Base-by-base conservation (phyloP, 2,329 filamentous ascomycete species). In the Aspergillus melleus region DNA sequence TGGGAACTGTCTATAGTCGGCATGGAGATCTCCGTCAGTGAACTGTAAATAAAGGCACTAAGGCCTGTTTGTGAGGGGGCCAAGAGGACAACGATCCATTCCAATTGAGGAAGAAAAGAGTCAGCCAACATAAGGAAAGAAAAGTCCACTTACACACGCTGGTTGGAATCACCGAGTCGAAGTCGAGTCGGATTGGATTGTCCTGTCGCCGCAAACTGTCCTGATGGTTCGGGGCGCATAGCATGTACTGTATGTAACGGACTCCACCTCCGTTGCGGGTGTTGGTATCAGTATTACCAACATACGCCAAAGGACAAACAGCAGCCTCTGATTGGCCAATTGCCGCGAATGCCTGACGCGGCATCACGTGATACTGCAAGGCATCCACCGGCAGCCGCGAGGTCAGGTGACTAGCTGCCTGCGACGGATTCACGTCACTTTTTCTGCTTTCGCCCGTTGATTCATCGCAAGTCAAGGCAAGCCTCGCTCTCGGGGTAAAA, bases 401-500 rank as follows among this genome's bases (percentile, higher is more conserved):
- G 44, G 39, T 52, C 67, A 72, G 62, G 66, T 71, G 68, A 67
- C 39, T 6, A 14, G 14, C 49, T 59, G 59, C 61, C 52, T 61
- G 59, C 61, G 58, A 30, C 62, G 57, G 57, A 54, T 63, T 58
- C 64, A 69, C 69, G 70, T 73, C 72, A 74, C 70, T 72, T 74
- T 74, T 72, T 64, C 56, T 62, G 57, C 39, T 20, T 50, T 14
- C 46, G 50, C 26, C n/a, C 22, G 16, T 22, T 24, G 10, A 30
- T 12, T 53, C 39, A 20, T 50, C 36, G 24, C 19, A 3, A 42
- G 6, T 8, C 32, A 12, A 36, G 14, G 12, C 44, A 30, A 14
- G 39, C 26, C 57, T 42, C 52, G 14, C 47, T 24, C 6, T 36
- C 30, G 47, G 51, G 54, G 49, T 52, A 26, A 36, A 22, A 3